phyloP scores from a whole-genome alignment of 495 filamentous ascomycete species.

The Parachaetomium inaequale region DNA sequence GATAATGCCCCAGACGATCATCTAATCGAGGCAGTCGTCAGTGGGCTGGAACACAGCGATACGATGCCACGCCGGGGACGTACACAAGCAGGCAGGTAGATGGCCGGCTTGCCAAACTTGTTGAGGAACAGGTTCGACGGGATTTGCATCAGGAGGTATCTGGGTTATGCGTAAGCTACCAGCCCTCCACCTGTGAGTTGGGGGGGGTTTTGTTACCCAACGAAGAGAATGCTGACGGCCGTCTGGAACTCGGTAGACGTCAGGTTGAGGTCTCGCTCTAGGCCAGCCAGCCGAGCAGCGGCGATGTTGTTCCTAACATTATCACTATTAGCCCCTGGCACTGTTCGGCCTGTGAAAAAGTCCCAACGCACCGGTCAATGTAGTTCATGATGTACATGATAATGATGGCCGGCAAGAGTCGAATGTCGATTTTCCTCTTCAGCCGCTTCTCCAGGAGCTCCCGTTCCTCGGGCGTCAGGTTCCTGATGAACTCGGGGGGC shows the following conservation, averaged over 20 bases:
- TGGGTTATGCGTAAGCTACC: constrained; percentile 23
- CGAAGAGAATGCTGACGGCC: constrained; percentile 65
- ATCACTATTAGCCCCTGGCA: neutral
- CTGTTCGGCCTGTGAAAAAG: neutral
- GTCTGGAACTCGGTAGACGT: constrained; percentile 53
- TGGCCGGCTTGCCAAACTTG: constrained; percentile 54
- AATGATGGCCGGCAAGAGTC: constrained; percentile 55
- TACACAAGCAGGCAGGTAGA: constrained; percentile 60
- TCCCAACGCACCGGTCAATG: constrained; percentile 54
- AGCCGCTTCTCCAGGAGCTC: constrained; percentile 46
- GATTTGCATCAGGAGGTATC: constrained; percentile 57
- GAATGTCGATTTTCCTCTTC: constrained; percentile 61
- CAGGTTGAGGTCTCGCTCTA: constrained; percentile 47
- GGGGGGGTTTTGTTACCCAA: constrained; percentile 50
- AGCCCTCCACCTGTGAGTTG: neutral
- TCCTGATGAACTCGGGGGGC: constrained; percentile 47
- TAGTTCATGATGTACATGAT: constrained; percentile 74
- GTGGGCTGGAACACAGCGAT: neutral
- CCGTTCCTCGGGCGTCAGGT: constrained; percentile 48
- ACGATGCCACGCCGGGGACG: constrained; percentile 6
- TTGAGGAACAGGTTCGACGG: constrained; percentile 61
- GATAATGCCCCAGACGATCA: constrained; percentile 72
- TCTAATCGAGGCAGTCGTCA: constrained; percentile 32
- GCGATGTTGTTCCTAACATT: constrained; percentile 49
- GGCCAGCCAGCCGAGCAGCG: constrained; percentile 47